A percentile compares a stretch with the other conserved stretches of the same genome.
Conservation (phyloP, 257 asterid species). For the Lycium barbarum region DNA sequence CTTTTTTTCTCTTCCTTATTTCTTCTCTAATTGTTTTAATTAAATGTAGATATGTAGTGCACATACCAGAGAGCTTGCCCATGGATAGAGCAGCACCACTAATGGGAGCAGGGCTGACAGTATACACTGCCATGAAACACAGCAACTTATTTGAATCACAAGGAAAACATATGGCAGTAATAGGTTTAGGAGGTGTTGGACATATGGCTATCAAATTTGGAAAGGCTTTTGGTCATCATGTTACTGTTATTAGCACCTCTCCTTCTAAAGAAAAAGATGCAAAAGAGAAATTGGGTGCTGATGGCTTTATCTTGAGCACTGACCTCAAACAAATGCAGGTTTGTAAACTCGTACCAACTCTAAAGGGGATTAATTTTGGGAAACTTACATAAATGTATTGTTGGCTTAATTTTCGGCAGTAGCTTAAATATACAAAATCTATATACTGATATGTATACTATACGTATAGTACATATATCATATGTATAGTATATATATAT, state of each 20-base stretch:
- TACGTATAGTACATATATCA: too few species aligned
- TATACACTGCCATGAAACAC: constrained; percentile 29
- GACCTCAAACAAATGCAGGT: constrained; percentile 68
- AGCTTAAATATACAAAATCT: too few species aligned
- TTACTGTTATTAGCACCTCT: constrained; percentile 81
- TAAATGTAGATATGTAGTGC: constrained; percentile 42
- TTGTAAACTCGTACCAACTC: neutral
- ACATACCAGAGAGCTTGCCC: constrained; percentile 28
- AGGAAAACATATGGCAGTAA: constrained; percentile 34
- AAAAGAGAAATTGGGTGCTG: constrained; percentile 60
- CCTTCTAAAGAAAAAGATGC: constrained; percentile 85
- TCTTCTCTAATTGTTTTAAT: neutral
- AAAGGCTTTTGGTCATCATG: constrained; percentile 43
- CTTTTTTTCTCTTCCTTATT: too few species aligned
- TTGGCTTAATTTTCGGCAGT: too few species aligned
- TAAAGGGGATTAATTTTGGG: too few species aligned
- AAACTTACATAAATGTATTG: too few species aligned
- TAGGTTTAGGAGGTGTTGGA: constrained; percentile 84
- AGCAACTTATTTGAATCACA: neutral
- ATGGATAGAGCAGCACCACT: constrained; percentile 32
- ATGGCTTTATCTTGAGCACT: constrained; percentile 77
- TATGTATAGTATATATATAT: too few species aligned
- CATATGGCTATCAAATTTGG: constrained; percentile 58
- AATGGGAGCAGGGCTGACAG: constrained; percentile 31
- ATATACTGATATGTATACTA: too few species aligned